Conservation (phyloP, 495 filamentous ascomycete genomes). For the Pseudotulostoma volvatum region DNA sequence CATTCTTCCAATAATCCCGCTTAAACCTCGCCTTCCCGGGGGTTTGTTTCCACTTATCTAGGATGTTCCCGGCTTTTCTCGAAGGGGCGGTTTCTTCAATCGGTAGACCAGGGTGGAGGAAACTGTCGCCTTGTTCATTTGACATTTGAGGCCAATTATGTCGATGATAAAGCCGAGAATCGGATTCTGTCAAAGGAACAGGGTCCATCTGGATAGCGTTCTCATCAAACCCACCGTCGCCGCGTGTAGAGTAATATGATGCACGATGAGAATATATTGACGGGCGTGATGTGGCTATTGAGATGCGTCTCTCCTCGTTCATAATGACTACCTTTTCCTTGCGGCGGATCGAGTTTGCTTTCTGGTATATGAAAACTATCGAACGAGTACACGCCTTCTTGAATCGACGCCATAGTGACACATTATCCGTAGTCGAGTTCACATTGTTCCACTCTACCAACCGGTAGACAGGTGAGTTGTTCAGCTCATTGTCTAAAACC, state of each 20-base stretch:
- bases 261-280: conserved; percentile 46
- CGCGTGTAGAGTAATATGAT: conserved; percentile 36
- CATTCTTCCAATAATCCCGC: conserved; percentile 85
- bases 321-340: conserved; percentile 21
- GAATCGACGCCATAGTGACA: conserved; percentile 72
- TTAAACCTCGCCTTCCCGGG: conserved; percentile 64
- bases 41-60: conserved; percentile 41
- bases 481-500: conserved; percentile 80
- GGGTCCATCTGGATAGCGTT: conserved; percentile 83
- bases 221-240: conserved; percentile 23
- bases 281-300: conserved; percentile 48
- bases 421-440: conserved; percentile 73
- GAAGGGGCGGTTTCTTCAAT: conserved; percentile 15
- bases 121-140: conserved; percentile 8
- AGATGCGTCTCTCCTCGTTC: conserved; percentile 38
- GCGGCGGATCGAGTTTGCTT: conserved; percentile 11
- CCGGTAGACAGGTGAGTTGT: conserved; percentile 89
- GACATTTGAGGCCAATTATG: conserved; percentile 3
- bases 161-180: conserved; percentile 15
- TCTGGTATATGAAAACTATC: conserved; percentile 40
- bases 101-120: conserved; percentile 20
- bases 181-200: conserved; percentile 65
- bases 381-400: conserved; percentile 75
- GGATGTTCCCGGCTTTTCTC: conserved; percentile 45
- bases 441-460: conserved; percentile 83